Percentiles rank a stretch among this genome's conserved stretches.
Conservation (phyloP, 1,284 basidiomycete genomes). For the Retiboletus fuscus region DNA sequence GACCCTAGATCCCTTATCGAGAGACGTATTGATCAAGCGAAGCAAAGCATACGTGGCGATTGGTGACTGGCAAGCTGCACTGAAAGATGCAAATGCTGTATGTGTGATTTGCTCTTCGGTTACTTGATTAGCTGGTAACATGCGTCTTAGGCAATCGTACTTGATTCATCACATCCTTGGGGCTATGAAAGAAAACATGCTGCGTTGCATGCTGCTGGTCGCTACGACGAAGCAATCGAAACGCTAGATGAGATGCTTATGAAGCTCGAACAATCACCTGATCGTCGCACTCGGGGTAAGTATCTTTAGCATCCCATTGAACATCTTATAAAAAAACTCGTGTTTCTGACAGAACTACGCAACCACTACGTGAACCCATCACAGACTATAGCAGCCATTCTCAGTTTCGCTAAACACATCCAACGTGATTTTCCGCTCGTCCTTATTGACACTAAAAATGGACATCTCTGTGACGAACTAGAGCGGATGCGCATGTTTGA, state of each 20-base stretch:
- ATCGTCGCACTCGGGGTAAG: slow-evolving; percentile 24
- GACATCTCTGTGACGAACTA: slow-evolving; percentile 32
- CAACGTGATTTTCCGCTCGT: slow-evolving; percentile 29
- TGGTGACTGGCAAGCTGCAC: slow-evolving; percentile 22
- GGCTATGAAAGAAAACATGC: slow-evolving; percentile 28
- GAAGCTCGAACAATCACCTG: slow-evolving; percentile 21
- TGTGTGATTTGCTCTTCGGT: slow-evolving; percentile 5
- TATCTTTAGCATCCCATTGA: not conserved
- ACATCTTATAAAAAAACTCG: not conserved
- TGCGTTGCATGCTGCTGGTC: slow-evolving; percentile 28
- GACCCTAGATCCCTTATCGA: slow-evolving; percentile 22
- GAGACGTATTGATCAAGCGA: slow-evolving; percentile 25
- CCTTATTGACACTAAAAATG: slow-evolving; percentile 33
- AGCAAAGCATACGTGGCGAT: slow-evolving; percentile 13
- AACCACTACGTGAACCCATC: slow-evolving; percentile 25
- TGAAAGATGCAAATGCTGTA: slow-evolving; percentile 36
- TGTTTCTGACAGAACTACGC: slow-evolving; percentile 5
- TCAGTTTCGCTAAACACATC: not conserved
- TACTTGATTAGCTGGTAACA: not conserved
- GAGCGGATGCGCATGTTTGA: slow-evolving; percentile 27
- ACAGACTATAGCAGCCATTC: slow-evolving; percentile 24
- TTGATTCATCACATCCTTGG: slow-evolving; percentile 25
- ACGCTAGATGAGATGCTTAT: slow-evolving; percentile 20
- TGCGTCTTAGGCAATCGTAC: slow-evolving; percentile 22
- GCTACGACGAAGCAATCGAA: slow-evolving; percentile 34